Percentiles rank a stretch among this genome's conserved stretches.
phyloP scores from a whole-genome alignment of 345 rosid genomes.

The Gossypium sturtianum region DNA sequence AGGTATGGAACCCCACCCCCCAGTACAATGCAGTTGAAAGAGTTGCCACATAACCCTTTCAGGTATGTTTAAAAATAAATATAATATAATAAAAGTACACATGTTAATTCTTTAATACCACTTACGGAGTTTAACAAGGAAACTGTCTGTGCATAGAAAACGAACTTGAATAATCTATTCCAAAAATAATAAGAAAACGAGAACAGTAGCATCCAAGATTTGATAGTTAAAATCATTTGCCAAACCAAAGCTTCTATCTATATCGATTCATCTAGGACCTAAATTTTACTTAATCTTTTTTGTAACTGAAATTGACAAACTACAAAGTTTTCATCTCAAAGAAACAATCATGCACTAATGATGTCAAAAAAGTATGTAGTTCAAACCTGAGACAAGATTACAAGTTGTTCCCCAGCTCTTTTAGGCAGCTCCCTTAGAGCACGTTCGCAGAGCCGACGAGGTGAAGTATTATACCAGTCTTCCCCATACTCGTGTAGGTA shows the following conservation, averaged over 20 bases:
- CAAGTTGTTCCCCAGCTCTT: slow-evolving; percentile 66
- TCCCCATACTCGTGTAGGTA: slow-evolving; percentile 90
- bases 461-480: slow-evolving; percentile 88
- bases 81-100: neutral
- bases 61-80: neutral
- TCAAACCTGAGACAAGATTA: slow-evolving; percentile 83
- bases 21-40: neutral
- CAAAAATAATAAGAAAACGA: neutral
- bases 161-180: neutral
- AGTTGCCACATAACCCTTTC: neutral
- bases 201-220: slow-evolving; percentile 1
- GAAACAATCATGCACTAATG: neutral
- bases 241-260: neutral
- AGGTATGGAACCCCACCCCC: neutral
- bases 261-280: neutral
- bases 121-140: neutral
- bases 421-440: slow-evolving; percentile 73
- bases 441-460: slow-evolving; percentile 72
- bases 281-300: neutral
- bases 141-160: neutral
- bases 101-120: neutral
- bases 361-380: neutral
- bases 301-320: neutral
- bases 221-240: neutral
- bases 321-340: neutral